These are phyloP conservation scores for Fistulinella prunicolor DNA, from an alignment of 768 basidiomycete species.

Conservation along the genomic window DNA sequence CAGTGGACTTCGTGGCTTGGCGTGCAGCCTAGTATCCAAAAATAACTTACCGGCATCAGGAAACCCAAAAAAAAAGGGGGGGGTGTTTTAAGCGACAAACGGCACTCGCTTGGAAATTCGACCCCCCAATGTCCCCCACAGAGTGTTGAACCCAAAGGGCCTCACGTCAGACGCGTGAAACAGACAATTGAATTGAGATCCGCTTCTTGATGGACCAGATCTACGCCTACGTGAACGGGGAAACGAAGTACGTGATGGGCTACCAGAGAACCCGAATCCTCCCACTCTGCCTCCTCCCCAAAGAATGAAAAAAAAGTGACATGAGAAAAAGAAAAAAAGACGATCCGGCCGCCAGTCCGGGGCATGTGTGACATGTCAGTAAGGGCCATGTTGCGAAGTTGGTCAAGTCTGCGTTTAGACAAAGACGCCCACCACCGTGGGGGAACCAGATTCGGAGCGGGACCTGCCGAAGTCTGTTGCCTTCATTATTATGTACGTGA, in stretches of 20 bases:
- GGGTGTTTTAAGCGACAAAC: too few relatives aligned
- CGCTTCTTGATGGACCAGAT: not conserved
- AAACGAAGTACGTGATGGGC: not conserved
- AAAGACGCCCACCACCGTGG: too few relatives aligned
- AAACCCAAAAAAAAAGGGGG: too few relatives aligned
- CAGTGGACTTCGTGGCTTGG: too few relatives aligned
- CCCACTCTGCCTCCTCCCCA: not conserved
- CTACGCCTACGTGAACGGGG: not conserved
- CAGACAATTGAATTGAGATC: constrained; percentile 9
- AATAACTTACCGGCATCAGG: too few relatives aligned
- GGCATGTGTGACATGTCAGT: not conserved
- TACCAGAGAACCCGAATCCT: not conserved
- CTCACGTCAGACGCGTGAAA: not conserved
- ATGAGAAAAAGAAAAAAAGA: constrained; percentile 15
- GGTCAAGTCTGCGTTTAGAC: constrained; percentile 2
- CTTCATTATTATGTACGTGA: constrained; percentile 23
- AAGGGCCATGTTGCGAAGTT: not conserved
- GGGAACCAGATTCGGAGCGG: not conserved
- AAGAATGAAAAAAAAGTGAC: constrained; percentile 6
- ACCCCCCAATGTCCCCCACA: too few relatives aligned
- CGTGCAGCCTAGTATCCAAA: too few relatives aligned
- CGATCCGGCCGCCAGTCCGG: not conserved
- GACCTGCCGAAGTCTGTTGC: not conserved
- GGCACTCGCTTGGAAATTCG: too few relatives aligned
- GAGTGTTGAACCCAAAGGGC: too few relatives aligned